Base-by-base conservation (phyloP, 495 filamentous ascomycete species). In the Penicillium ochrochloron region DNA sequence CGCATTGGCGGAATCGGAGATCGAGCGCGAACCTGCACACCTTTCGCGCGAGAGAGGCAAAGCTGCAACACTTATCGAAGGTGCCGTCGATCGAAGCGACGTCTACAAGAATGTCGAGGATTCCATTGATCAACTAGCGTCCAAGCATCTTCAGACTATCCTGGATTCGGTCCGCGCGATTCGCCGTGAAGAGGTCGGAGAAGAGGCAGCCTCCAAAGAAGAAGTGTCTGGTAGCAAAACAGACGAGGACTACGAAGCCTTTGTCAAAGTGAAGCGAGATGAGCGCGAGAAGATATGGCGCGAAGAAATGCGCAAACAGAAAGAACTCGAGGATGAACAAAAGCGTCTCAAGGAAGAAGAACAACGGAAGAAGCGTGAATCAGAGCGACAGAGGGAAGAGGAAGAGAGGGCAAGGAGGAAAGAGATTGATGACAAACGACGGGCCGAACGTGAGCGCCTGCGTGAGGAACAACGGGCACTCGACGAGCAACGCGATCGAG, bases 21-120 rank as follows among this genome's bases (percentile, higher is more conserved):
- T 96, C 66, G 92, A 96, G 65, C 87, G 89, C 64, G 90, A 96
- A 68, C 87, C 92, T 0, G 79, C 80, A 50, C 82, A 94, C 33
- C 85, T 97, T 1, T 89, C 91, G 7, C 84, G 92, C 11, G 91
- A 94, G 62, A 87, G 91, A 8, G 82, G 87, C 23, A 93, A 94
- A 77, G 91, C 92, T 37, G 91, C 90, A 23, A 86, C 90, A 5
- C 82, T 97, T 21, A 90, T 97, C 53, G 92, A 96, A 73, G 93
- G 93, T 50, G 92, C 91, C 0, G 88, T 92, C 33, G 92, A 96
- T 66, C 87, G 93, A 50, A 89, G 86, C 57, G 89, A 90, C 58
- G 86, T 95, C 46, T 97, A 96, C 76, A 88, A 91, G 62, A 85
- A 82, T 54, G 90, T 89, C 5, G 85, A 92, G 63, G 78, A 80